Conservation (phyloP, 257 asterid genomes). For the Primulina huaijiensis region DNA sequence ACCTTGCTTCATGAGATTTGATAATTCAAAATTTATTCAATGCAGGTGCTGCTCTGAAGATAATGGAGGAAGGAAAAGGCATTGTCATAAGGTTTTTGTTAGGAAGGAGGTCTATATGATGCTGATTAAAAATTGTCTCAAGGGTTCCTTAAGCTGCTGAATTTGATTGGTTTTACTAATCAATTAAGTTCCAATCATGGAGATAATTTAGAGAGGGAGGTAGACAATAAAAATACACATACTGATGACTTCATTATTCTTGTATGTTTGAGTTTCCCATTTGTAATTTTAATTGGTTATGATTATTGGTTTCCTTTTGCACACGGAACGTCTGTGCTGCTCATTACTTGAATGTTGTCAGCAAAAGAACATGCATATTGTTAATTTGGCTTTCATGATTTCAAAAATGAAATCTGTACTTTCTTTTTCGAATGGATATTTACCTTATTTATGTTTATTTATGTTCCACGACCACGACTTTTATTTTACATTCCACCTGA, state of each 20-base stretch:
- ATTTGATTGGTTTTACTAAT: conserved; percentile 38
- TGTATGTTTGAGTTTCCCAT: conserved; percentile 47
- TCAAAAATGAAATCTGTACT: no score
- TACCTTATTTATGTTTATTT: no score
- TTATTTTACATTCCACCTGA: no score
- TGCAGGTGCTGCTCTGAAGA: conserved; percentile 60
- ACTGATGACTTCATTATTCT: conserved; percentile 71
- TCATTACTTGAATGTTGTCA: no score
- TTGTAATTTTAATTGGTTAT: conserved; percentile 16
- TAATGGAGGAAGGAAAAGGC: conserved; percentile 72
- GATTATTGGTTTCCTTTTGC: no score
- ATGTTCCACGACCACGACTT: no score
- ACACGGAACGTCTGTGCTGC: no score
- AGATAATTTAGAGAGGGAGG: conserved; percentile 64
- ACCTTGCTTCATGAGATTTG: conserved; percentile 16
- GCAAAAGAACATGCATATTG: no score
- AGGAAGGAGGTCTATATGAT: conserved; percentile 64
- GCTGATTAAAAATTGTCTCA: conserved; percentile 28
- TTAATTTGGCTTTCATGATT: no score
- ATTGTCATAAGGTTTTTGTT: conserved; percentile 71
- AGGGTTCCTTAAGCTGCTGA: conserved; percentile 24
- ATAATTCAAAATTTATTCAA: conserved; percentile 23
- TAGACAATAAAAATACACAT: conserved; percentile 60
- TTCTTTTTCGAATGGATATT: no score
- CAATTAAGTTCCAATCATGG: conserved; percentile 67